These are phyloP conservation scores for Epichloe brachyelytri DNA, from an alignment of 2,329 filamentous ascomycete species.

Conservation along the genomic window DNA sequence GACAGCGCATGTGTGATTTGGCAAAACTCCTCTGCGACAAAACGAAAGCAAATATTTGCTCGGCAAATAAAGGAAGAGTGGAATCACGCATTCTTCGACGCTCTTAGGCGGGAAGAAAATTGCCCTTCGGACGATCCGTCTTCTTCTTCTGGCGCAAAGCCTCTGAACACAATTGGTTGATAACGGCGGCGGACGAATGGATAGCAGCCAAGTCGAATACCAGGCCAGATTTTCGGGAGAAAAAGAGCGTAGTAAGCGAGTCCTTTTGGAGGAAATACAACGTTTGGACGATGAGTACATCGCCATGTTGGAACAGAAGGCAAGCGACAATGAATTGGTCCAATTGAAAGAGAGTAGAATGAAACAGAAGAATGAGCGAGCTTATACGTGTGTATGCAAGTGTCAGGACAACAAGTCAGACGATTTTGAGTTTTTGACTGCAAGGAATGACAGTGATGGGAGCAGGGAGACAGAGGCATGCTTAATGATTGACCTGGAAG, in stretches of 20 bases:
- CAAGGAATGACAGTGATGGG: no score
- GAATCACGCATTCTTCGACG: not conserved
- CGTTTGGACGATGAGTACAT: not conserved
- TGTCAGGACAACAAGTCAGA: no score
- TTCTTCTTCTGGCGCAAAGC: no score
- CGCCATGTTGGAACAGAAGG: not conserved
- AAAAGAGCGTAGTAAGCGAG: not conserved
- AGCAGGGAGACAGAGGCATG: no score
- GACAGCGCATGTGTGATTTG: not conserved
- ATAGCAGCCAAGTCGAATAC: not conserved
- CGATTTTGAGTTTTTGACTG: no score
- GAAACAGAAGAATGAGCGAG: not conserved
- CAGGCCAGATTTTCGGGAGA: not conserved
- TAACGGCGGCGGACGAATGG: fast-evolving
- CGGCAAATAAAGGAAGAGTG: not conserved
- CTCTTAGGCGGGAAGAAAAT: no score
- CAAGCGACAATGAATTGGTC: not conserved
- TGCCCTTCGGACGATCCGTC: no score
- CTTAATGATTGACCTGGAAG: no score
- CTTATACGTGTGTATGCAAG: not conserved
- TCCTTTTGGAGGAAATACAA: not conserved
- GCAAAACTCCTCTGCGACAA: no score
- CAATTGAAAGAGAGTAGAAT: not conserved
- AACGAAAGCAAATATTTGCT: not conserved
- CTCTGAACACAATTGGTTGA: not conserved